A percentile compares a stretch with the other conserved stretches of the same genome.
These are phyloP conservation scores for Botrytis byssoidea DNA, from an alignment of 2,329 filamentous ascomycete genomes.

Conservation along the genomic window DNA sequence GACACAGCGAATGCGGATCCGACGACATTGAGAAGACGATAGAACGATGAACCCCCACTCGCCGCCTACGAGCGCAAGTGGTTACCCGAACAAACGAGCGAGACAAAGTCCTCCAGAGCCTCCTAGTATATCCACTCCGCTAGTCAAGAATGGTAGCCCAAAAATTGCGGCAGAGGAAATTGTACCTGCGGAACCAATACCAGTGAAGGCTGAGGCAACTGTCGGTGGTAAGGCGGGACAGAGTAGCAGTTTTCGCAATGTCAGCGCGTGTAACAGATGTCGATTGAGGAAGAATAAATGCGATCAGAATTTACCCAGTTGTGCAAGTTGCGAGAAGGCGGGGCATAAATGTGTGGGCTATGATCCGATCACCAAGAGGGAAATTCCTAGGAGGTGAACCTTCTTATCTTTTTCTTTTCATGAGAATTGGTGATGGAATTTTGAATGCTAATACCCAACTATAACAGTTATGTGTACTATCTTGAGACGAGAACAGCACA, in stretches of 20 bases:
- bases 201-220: conserved; percentile 5
- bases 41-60: conserved; percentile 48
- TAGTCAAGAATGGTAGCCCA: conserved; percentile 26
- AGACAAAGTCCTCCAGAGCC: conserved; percentile 50
- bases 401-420: background rate
- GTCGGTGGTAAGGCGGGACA: conserved; percentile 45
- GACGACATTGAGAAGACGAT: background rate
- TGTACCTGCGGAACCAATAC: conserved; percentile 30
- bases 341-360: conserved; percentile 89
- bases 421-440: background rate
- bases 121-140: conserved; percentile 38
- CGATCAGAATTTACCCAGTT: conserved; percentile 88
- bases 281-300: conserved; percentile 90
- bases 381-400: conserved; percentile 74
- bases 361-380: conserved; percentile 92
- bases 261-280: conserved; percentile 93
- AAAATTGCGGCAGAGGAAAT: conserved; percentile 24
- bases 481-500: conserved; percentile 83
- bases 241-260: conserved; percentile 74
- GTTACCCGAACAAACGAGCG: conserved; percentile 56
- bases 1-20: conserved; percentile 8
- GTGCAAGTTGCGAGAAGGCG: conserved; percentile 91
- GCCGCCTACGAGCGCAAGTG: conserved; percentile 46
- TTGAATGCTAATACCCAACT: background rate
- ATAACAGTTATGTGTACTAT: conserved; percentile 81